These are phyloP conservation scores for Venturia nashicola DNA, from an alignment of 2,329 filamentous ascomycete genomes.

Conservation along the genomic window DNA sequence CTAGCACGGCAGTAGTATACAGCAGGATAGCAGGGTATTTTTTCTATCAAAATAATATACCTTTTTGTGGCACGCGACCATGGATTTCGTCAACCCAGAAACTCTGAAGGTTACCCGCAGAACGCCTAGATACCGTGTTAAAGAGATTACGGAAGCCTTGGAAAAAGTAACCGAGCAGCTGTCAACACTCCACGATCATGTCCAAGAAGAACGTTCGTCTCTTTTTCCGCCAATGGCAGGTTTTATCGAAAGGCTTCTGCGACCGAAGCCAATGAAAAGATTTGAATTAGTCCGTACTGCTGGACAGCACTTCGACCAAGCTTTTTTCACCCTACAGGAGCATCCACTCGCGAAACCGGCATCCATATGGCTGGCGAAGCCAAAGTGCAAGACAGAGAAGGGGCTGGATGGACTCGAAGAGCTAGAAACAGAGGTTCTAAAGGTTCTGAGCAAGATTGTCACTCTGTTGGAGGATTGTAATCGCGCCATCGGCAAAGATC, in stretches of 20 bases:
- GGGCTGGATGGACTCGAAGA: background rate
- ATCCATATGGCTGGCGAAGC: background rate
- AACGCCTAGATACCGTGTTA: background rate
- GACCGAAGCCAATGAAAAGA: background rate
- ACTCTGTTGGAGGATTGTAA: background rate
- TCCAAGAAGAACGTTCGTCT: background rate
- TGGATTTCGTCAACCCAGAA: background rate
- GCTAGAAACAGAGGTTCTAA: background rate
- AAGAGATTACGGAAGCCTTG: background rate
- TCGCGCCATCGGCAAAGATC: background rate
- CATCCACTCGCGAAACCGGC: background rate
- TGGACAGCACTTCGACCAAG: background rate
- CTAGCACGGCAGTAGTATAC: no score
- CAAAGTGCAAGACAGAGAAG: background rate
- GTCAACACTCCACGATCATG: background rate
- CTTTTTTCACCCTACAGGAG: background rate
- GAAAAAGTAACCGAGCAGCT: background rate
- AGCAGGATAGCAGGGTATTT: no score
- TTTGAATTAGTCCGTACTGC: background rate
- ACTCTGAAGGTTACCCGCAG: background rate
- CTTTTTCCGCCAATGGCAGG: background rate
- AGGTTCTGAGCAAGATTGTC: background rate
- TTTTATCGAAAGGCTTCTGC: background rate
- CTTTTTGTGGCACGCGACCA: background rate
- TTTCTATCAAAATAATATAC: no score